Evolutionary conservation across 441 rosid species (phyloP).

Genomic region (Corymbia calophylla): DNA sequence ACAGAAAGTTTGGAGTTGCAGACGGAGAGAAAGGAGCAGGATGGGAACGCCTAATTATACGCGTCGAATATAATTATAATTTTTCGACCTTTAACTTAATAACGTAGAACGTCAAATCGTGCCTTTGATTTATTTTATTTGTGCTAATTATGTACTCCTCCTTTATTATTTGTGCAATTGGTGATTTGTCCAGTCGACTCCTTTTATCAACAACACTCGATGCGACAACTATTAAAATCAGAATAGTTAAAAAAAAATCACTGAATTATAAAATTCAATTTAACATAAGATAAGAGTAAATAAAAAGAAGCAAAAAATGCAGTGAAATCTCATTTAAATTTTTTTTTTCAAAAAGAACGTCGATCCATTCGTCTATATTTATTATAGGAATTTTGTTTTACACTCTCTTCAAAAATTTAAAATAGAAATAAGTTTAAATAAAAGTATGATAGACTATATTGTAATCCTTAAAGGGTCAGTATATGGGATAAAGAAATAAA

Average conservation of each 20-base stretch:
- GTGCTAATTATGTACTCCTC: neutral
- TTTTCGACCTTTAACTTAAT: neutral
- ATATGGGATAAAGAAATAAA: no score
- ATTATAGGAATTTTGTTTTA: no score
- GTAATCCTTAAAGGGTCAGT: no score
- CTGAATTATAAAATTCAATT: neutral
- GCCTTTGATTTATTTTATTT: neutral
- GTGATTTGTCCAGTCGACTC: neutral
- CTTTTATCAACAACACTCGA: neutral
- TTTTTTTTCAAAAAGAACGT: no score
- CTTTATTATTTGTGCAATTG: accelerated
- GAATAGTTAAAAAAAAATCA: neutral
- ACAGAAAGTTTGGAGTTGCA: neutral
- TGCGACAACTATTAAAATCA: neutral
- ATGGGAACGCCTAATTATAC: neutral
- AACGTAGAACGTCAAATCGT: neutral
- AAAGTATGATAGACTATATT: no score
- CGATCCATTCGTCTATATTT: no score
- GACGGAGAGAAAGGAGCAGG: neutral
- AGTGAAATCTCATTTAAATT: no score
- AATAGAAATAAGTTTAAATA: no score
- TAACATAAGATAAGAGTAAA: neutral
- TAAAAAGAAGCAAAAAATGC: neutral
- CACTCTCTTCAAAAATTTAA: no score
- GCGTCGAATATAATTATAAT: neutral